These are phyloP conservation scores for Hirschfeldia incana DNA, from an alignment of 345 rosid species.

Conservation along the genomic window DNA sequence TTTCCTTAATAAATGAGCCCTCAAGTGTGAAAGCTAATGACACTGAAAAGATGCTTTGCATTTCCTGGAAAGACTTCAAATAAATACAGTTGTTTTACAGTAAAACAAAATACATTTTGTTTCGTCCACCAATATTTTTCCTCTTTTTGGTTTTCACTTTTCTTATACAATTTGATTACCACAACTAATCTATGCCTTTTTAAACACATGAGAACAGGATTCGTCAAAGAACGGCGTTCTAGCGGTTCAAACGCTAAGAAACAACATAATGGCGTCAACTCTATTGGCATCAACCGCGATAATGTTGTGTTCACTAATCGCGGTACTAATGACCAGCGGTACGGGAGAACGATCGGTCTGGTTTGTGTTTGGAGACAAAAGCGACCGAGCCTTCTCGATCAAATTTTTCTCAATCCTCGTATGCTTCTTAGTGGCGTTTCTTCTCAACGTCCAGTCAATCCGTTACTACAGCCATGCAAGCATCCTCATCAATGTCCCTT, in stretches of 20 bases:
- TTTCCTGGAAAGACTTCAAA: neutral
- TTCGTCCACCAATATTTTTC: neutral
- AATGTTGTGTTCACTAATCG: conserved; percentile 76
- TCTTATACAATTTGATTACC: neutral
- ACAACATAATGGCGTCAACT: conserved; percentile 96
- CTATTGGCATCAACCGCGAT: conserved; percentile 83
- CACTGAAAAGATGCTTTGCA: conserved; percentile 25
- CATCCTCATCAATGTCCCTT: conserved; percentile 75
- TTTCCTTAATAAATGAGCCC: conserved; percentile 9
- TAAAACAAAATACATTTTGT: neutral
- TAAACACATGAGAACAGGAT: conserved; percentile 44
- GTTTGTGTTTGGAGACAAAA: conserved; percentile 57
- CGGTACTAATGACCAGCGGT: conserved; percentile 55
- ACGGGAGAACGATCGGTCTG: conserved; percentile 34
- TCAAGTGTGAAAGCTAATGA: conserved; percentile 17
- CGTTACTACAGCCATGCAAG: conserved; percentile 93
- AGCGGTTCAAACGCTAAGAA: conserved; percentile 86
- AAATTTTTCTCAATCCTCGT: conserved; percentile 69
- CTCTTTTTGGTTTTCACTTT: neutral
- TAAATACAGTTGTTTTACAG: neutral
- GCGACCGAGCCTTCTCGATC: conserved; percentile 54
- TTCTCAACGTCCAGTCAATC: conserved; percentile 69
- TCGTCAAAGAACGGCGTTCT: conserved; percentile 71
- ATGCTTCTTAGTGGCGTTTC: conserved; percentile 71
- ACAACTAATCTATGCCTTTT: neutral